phyloP scores from a whole-genome alignment of 805 yeast species.

The Starmerella vaccinii region DNA sequence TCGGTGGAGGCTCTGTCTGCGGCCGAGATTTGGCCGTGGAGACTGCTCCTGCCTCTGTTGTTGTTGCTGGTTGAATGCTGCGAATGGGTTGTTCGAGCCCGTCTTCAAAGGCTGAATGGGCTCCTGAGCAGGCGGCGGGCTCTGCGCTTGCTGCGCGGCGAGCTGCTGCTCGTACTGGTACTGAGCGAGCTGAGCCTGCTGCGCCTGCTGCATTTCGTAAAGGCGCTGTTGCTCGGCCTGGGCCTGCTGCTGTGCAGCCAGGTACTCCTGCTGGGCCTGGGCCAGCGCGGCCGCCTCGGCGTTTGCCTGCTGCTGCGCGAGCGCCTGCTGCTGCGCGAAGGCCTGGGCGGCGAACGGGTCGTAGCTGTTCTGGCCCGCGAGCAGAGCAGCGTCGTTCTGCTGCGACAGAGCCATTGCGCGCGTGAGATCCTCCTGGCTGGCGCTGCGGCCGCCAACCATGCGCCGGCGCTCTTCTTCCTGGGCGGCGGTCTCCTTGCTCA shows the following conservation, averaged over 20 bases:
- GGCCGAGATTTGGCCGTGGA: constrained; percentile 55
- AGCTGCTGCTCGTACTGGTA: constrained; percentile 29
- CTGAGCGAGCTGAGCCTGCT: constrained; percentile 19
- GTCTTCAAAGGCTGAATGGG: constrained; percentile 28
- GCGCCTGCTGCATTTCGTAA: constrained; percentile 29
- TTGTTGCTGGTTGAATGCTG: constrained; percentile 30
- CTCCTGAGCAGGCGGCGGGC: constrained; percentile 17
- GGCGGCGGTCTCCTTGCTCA: constrained; percentile 61
- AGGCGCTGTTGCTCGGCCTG: constrained; percentile 24
- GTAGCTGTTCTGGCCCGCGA: constrained; percentile 35
- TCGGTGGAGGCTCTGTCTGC: constrained; percentile 29
- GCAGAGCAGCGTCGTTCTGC: constrained; percentile 47
- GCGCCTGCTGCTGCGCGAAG: constrained; percentile 10
- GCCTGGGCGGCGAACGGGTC: constrained; percentile 7
- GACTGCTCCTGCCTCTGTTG: constrained; percentile 33
- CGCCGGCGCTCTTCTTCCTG: constrained; percentile 60
- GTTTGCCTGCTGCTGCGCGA: constrained; percentile 24
- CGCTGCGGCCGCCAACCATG: constrained; percentile 25
- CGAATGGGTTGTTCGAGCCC: constrained; percentile 73
- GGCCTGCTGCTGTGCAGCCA: constrained; percentile 25
- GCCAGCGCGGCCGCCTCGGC: constrained; percentile 21
- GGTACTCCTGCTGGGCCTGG: constrained; percentile 35
- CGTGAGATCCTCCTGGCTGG: constrained; percentile 44
- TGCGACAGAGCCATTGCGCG: constrained; percentile 58
- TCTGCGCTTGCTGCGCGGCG: constrained; percentile 27